Conservation (phyloP, 1,139 yeast species). For the Candida sp. region DNA sequence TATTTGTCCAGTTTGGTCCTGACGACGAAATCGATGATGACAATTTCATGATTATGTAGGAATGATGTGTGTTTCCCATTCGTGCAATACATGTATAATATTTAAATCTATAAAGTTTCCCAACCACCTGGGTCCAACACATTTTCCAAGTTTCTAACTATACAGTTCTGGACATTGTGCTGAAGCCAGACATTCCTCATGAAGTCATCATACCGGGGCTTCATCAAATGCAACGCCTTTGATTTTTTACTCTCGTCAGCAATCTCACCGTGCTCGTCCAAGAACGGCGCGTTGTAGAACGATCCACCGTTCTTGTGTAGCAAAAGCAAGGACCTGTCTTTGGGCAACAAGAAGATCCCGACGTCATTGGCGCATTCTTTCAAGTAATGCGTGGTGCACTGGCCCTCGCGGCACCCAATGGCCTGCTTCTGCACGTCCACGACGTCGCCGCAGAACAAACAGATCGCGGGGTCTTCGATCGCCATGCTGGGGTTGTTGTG, state of each 20-base stretch:
- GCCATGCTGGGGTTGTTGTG: slow-evolving; percentile 41
- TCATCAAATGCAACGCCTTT: slow-evolving; percentile 71
- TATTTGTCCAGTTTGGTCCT: slow-evolving; percentile 6
- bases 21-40: slow-evolving; percentile 1
- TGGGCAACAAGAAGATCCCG: slow-evolving; percentile 82
- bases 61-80: neutral
- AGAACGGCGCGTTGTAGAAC: slow-evolving; percentile 82
- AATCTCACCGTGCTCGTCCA: slow-evolving; percentile 87
- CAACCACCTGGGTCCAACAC: slow-evolving; percentile 92
- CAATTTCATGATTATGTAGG: neutral
- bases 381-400: slow-evolving; percentile 66
- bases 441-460: slow-evolving; percentile 80
- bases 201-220: slow-evolving; percentile 68
- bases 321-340: slow-evolving; percentile 71
- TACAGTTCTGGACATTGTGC: slow-evolving; percentile 77
- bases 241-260: slow-evolving; percentile 78
- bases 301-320: slow-evolving; percentile 79
- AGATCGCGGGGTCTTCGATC: slow-evolving; percentile 84
- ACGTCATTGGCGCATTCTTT: slow-evolving; percentile 71
- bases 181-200: slow-evolving; percentile 75
- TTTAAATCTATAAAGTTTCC: slow-evolving; percentile 69
- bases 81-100: neutral
- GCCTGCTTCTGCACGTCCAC: slow-evolving; percentile 68
- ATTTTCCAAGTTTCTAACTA: slow-evolving; percentile 81
- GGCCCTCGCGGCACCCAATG: slow-evolving; percentile 58